These are phyloP conservation scores for Populus euphratica DNA, from an alignment of 345 rosid genomes.

Conservation along the genomic window DNA sequence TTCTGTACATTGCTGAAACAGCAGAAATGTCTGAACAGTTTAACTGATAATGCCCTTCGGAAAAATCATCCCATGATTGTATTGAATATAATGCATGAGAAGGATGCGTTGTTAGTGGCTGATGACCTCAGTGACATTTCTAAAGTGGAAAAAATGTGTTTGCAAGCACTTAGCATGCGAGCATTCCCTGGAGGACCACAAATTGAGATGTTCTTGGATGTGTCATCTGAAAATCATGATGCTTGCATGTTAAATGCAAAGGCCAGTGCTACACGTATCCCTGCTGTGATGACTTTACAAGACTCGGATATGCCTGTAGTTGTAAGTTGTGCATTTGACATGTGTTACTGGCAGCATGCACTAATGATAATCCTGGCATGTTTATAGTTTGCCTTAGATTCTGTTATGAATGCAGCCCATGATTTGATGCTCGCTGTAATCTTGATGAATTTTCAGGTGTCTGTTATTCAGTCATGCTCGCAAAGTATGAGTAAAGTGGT, in stretches of 20 bases:
- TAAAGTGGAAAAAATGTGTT: conserved; percentile 65
- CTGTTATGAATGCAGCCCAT: neutral
- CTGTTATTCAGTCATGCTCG: conserved; percentile 61
- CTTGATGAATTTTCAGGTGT: conserved; percentile 49
- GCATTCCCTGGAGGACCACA: conserved; percentile 39
- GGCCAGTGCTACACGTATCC: conserved; percentile 28
- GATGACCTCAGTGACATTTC: conserved; percentile 50
- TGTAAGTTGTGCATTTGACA: conserved; percentile 35
- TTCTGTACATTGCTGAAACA: conserved; percentile 48
- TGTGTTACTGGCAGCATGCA: neutral
- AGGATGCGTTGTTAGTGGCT: conserved; percentile 35
- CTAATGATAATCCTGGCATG: neutral
- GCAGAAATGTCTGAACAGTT: conserved; percentile 55
- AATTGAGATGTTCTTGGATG: conserved; percentile 40
- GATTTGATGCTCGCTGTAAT: conserved; percentile 19
- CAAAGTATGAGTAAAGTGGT: conserved; percentile 62
- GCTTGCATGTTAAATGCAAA: conserved; percentile 29
- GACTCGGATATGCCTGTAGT: conserved; percentile 59
- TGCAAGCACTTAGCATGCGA: conserved; percentile 63
- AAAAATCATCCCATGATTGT: conserved; percentile 71
- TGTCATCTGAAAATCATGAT: conserved; percentile 44
- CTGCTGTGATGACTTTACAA: conserved; percentile 34
- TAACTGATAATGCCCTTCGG: conserved; percentile 69
- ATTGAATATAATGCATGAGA: conserved; percentile 67
- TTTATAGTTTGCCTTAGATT: neutral